Conservation (phyloP, 805 yeast species). For the Clavispora asparagi region DNA sequence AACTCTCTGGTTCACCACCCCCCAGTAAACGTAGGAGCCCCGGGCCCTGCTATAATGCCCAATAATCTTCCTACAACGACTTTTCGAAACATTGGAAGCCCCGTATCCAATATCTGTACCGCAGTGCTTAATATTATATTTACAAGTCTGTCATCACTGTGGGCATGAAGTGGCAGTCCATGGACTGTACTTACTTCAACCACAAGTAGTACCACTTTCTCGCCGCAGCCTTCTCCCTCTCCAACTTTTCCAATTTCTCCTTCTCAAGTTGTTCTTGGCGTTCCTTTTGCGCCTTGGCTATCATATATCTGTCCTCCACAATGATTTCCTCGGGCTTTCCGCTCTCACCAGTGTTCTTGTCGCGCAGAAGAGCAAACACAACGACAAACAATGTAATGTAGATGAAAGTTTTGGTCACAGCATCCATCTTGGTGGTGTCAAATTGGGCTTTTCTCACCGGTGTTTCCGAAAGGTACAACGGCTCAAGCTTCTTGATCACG, state of each 20-base stretch:
- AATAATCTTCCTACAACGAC: no score
- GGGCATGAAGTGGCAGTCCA: no score
- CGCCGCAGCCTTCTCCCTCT: constrained; percentile 9
- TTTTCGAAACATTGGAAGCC: no score
- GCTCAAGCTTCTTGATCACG: constrained; percentile 25
- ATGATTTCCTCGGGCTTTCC: constrained; percentile 36
- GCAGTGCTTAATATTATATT: not conserved
- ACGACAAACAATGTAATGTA: constrained; percentile 45
- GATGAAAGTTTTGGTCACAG: constrained; percentile 49
- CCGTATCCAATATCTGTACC: no score
- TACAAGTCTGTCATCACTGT: not conserved
- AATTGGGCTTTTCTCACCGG: constrained; percentile 41
- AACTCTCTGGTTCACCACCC: no score
- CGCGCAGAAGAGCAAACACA: constrained; percentile 50
- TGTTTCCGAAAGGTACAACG: constrained; percentile 40
- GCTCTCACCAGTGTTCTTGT: constrained; percentile 44
- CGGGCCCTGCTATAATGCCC: no score
- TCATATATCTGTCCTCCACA: constrained; percentile 26
- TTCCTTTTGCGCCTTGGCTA: constrained; percentile 5
- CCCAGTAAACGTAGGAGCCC: no score
- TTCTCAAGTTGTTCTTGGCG: constrained; percentile 14
- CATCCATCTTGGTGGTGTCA: constrained; percentile 50
- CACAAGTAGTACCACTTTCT: constrained; percentile 49
- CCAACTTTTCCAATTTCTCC: constrained; percentile 14
- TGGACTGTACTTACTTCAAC: constrained; percentile 27